Evolutionary conservation across 2,329 filamentous ascomycete species (phyloP).

Genomic region (Cadophora gregata): DNA sequence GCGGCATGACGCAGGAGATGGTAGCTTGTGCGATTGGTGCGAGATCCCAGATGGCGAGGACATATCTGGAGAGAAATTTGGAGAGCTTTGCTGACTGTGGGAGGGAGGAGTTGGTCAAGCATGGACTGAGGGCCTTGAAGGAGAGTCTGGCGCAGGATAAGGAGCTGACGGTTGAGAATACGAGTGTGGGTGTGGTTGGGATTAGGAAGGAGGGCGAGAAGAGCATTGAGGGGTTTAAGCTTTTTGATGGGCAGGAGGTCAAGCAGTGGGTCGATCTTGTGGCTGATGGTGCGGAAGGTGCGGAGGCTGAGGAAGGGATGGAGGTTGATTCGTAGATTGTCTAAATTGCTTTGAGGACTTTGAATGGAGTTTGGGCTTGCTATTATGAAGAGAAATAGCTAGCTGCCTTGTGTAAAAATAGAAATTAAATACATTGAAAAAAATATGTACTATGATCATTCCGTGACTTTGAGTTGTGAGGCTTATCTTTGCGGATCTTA

Average conservation of each 20-base stretch:
- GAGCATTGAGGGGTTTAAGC: slow-evolving; percentile 79
- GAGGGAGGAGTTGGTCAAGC: slow-evolving; percentile 86
- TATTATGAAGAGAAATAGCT: not conserved
- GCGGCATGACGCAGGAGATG: slow-evolving; percentile 97
- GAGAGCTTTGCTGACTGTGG: slow-evolving; percentile 79
- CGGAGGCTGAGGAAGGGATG: slow-evolving; percentile 54
- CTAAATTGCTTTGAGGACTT: not conserved
- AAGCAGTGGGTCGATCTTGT: slow-evolving; percentile 83
- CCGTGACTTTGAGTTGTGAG: no score
- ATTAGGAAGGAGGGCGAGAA: slow-evolving; percentile 56
- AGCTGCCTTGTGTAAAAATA: not conserved
- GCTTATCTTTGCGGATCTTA: no score
- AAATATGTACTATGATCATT: no score
- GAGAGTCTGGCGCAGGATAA: slow-evolving; percentile 97
- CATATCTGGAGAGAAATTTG: slow-evolving; percentile 92
- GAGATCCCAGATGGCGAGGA: slow-evolving; percentile 95
- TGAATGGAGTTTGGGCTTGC: not conserved
- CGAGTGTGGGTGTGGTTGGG: slow-evolving; percentile 86
- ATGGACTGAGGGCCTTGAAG: slow-evolving; percentile 90
- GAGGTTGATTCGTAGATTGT: slow-evolving; percentile 49
- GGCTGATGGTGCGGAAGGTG: slow-evolving; percentile 59
- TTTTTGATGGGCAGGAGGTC: slow-evolving; percentile 89
- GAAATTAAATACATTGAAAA: not conserved
- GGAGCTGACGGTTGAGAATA: slow-evolving; percentile 97
- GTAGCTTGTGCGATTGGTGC: slow-evolving; percentile 94